Evolutionary conservation across 495 filamentous ascomycete genomes (phyloP), one percentile per base, ranked within the genome.

Genomic region (Hypoxylon crocopeplum): DNA sequence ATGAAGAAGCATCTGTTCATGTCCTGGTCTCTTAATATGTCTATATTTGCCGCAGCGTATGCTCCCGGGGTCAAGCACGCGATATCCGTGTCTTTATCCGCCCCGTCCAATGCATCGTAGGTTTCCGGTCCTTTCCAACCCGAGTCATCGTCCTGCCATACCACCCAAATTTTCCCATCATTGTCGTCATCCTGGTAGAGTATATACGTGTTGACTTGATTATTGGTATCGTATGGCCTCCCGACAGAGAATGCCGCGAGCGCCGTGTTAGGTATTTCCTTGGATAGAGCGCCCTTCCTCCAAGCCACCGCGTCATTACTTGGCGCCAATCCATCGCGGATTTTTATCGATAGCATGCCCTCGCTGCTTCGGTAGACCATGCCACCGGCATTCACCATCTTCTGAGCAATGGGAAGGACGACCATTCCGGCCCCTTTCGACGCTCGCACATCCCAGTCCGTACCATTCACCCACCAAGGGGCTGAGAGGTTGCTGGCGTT

Each of bases 191-290:
- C n/a, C 22, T 56, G 52, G 20, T 63, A 57, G 10, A 64, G 48
- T 41, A 64, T 64, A 25, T 57, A 58, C 21, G 60, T 64, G 19
- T 58, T 64, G 5, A 64, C 17, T 34, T 64, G 60, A 19, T 64
- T 54, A 10, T 64, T 34, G 16, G 42, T 49, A 30, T 64, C 60
- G 38, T 54, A 53, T 22, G 60, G 60, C 11, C 60, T 46, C 13
- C 60, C 53, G 2, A 64, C 60, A 12, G 60, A 30, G 13, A 64
- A 64, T 3, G 60, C 60, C 0, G 48, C 60, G 2, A 64, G 48
- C 11, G 53, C 27, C 1, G 60, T 20, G 12, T 42, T 13, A 7
- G 53, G 60, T 15, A 64, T 53, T 27, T 37, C 41, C 37, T 57
- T 53, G 10, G 60, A 64, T n/a, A 64, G 24, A n/a, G 48, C 53